Percentiles rank a stretch among this genome's conserved stretches.
Evolutionary conservation across 768 basidiomycete species (phyloP).

Genomic region (Lyophyllum shimeji): DNA sequence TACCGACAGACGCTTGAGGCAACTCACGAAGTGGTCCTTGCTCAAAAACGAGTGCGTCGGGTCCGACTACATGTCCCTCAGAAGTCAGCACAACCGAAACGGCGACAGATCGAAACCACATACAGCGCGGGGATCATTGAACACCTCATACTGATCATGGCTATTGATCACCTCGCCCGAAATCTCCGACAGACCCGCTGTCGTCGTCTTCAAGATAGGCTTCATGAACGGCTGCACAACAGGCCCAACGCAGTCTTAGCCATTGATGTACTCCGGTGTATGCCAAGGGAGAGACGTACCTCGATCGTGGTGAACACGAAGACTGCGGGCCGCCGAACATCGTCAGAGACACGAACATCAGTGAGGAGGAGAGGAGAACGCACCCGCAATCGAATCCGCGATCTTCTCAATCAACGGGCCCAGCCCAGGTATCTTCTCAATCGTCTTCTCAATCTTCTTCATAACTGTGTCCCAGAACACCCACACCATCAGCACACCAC

Average conservation of each 20-base stretch:
- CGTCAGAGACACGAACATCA: background rate
- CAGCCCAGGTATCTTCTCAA: conserved; percentile 85
- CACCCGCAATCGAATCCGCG: conserved; percentile 67
- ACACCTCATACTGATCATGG: conserved; percentile 85
- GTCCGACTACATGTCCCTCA: conserved; percentile 54
- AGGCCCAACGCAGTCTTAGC: background rate
- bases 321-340: conserved; percentile 33
- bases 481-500: background rate
- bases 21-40: conserved; percentile 83
- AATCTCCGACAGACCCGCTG: conserved; percentile 55
- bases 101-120: conserved; percentile 26
- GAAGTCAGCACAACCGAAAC: conserved; percentile 6
- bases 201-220: conserved; percentile 74
- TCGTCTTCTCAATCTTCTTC: conserved; percentile 74
- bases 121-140: conserved; percentile 79
- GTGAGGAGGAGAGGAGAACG: conserved; percentile 13
- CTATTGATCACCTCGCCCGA: conserved; percentile 79
- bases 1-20: too few species aligned
- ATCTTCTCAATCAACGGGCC: conserved; percentile 75
- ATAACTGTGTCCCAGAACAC: conserved; percentile 41
- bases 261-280: background rate
- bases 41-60: conserved; percentile 89
- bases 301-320: conserved; percentile 87
- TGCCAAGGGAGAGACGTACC: conserved; percentile 31
- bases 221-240: conserved; percentile 68